These are phyloP conservation scores for Daedaleopsis sinensis DNA, from an alignment of 768 basidiomycete species.

Conservation along the genomic window DNA sequence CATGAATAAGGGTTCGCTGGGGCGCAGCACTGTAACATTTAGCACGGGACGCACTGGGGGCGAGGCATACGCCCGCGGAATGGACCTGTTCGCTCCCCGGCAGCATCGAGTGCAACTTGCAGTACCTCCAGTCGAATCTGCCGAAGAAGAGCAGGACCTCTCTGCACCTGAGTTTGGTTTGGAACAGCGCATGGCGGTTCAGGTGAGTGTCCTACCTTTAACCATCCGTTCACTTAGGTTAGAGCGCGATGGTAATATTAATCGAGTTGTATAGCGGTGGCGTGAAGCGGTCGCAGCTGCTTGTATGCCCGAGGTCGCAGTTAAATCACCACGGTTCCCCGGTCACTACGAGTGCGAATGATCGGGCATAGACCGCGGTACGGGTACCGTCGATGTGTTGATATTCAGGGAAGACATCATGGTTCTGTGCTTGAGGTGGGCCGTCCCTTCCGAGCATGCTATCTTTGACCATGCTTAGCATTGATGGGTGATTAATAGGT, in stretches of 20 bases:
- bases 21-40: neutral
- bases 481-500: neutral
- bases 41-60: neutral
- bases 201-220: neutral
- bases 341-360: neutral
- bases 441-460: neutral
- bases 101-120: neutral
- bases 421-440: neutral
- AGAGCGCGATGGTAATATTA: neutral
- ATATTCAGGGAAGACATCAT: neutral
- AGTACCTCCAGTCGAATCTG: neutral
- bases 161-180: neutral
- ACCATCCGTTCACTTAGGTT: neutral
- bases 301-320: neutral
- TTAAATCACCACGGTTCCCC: neutral
- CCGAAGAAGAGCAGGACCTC: neutral
- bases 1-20: neutral
- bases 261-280: neutral
- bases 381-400: neutral
- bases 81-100: neutral
- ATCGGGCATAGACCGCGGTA: neutral
- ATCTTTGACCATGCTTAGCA: neutral
- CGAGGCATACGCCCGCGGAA: neutral
- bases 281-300: neutral
- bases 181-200: neutral